Evolutionary conservation across 257 asterid species (phyloP), one percentile per base, ranked within the genome.

Genomic region (Ilex asprella): DNA sequence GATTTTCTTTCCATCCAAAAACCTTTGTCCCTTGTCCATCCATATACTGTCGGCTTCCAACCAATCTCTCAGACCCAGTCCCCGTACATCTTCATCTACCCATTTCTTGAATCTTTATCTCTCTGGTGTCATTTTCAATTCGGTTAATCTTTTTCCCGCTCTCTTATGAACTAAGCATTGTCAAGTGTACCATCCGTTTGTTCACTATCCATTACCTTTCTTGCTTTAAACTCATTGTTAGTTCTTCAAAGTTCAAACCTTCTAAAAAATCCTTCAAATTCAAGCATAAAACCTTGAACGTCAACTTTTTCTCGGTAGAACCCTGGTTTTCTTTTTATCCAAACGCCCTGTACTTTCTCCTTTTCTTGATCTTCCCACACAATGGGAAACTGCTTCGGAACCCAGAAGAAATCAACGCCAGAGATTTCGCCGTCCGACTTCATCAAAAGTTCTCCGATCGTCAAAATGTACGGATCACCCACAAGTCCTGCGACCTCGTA

Each of bases 401-500:
- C 77, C 7, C 75, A 81, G 39, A 81, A 73, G 41, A 82, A 89
- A 65, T 83, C 95, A 13, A 67, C 87, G 72, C 85, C 93, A 56
- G 95, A 83, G 78, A 92, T 89, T 39, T 76, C 91, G 70, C 96
- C 96, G 68, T 77, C 95, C 57, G 95, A 84, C 76, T 44, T 75
- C 66, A 56, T 78, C 10, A 74, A 69, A 49, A 14, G 58, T 1
- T 58, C 75, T 32, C 69, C 8, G 65, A 67, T 67, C n/a, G 74
- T 92, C 44, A 89, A 84, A 56, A 82, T 92, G 49, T 85, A 85
- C 85, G 99, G 99, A 30, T 81, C 79, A 6, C 83, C 83, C 30
- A 67, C 85, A 63, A 75, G 78, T 58, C 68, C 81, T n/a, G 78
- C 85, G 51, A 89, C 99, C 16, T 82, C 89, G 32, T 95, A 85